Base-by-base conservation (phyloP, 2,329 filamentous ascomycete species). In the Thermoascus crustaceus region DNA sequence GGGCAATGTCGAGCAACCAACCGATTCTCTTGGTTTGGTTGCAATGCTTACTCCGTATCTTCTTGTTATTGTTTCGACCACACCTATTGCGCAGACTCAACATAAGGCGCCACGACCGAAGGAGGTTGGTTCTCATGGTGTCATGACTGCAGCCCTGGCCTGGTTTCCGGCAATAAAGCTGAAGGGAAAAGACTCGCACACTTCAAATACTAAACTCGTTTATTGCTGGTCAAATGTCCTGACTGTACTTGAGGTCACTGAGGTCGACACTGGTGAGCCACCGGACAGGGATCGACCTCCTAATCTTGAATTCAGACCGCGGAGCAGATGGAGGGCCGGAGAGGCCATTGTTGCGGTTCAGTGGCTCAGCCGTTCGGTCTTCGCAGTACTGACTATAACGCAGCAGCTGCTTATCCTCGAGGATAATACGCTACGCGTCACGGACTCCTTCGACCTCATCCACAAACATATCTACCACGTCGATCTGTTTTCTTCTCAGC, bases 221-320 rank as follows among this genome's bases (percentile, higher is more conserved):
- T 98, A 98, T 64, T 95, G 88, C 60, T 98, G 91, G 91, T 96
- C 91, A 2, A 96, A 96, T 52, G 78, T 96, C n/a, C 66, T 98
- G 45, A 96, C 88, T 0, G 80, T 98, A 4, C 66, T 98, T 16
- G 91, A 98, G 44, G 78, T 96, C 7, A 80, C 89, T 34, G 82
- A 91, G 47, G 68, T 80, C 8, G 72, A 73, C 13, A 63, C 61
- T 7, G 59, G 67, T 4, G 63, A 69, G 16, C 56, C 73, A 0
- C 73, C 78, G 9, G 79, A 86, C 46, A 79, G 77, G 43, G 82
- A 89, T 46, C 87, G 85, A 50, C 85, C 84, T 3, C 76, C 85
- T 1, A 79, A 72, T 30, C 74, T 96, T 14, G 76, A 75, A 29
- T 98, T 98, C 61, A 79, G 75, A 52, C 75, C 86, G 3, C 78